These are phyloP conservation scores for Lodderomyces parapsilosis DNA, from an alignment of 1,139 yeast species.

Conservation along the genomic window DNA sequence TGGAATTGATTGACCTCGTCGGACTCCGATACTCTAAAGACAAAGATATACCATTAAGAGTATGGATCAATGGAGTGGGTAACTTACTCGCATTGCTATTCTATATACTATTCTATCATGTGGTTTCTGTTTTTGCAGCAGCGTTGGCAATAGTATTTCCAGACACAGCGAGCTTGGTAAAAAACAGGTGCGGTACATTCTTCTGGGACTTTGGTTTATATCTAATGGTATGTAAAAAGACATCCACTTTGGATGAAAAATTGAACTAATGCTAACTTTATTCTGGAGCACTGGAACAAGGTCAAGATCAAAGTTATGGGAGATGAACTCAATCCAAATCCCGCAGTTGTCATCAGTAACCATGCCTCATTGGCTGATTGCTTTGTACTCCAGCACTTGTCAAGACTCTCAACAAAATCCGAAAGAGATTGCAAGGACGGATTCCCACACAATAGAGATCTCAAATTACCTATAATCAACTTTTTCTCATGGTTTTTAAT, in stretches of 20 bases:
- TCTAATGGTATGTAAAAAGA: slow-evolving; percentile 27
- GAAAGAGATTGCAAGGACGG: slow-evolving; percentile 4
- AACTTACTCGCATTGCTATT: slow-evolving; percentile 16
- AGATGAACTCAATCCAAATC: slow-evolving; percentile 41
- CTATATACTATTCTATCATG: slow-evolving; percentile 23
- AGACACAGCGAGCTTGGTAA: slow-evolving; percentile 23
- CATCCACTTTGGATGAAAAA: neutral
- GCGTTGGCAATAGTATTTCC: slow-evolving; percentile 25
- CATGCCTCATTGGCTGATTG: slow-evolving; percentile 59
- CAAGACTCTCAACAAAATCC: slow-evolving; percentile 21
- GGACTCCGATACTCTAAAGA: slow-evolving; percentile 19
- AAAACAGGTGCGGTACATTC: slow-evolving; percentile 20
- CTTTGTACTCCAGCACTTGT: slow-evolving; percentile 45
- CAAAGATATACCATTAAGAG: slow-evolving; percentile 10
- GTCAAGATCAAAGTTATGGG: slow-evolving; percentile 41
- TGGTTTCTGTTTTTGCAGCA: slow-evolving; percentile 21
- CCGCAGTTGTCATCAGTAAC: slow-evolving; percentile 51
- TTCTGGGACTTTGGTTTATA: slow-evolving; percentile 40
- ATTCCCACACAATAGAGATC: neutral
- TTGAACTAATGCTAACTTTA: no score
- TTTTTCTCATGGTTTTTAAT: slow-evolving; percentile 63
- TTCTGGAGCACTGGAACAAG: slow-evolving; percentile 31
- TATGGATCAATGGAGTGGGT: slow-evolving; percentile 21
- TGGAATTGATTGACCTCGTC: slow-evolving; percentile 23
- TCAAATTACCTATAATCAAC: slow-evolving; percentile 39